phyloP scores from a whole-genome alignment of 2,329 filamentous ascomycete genomes.

The Diplodia corticola region DNA sequence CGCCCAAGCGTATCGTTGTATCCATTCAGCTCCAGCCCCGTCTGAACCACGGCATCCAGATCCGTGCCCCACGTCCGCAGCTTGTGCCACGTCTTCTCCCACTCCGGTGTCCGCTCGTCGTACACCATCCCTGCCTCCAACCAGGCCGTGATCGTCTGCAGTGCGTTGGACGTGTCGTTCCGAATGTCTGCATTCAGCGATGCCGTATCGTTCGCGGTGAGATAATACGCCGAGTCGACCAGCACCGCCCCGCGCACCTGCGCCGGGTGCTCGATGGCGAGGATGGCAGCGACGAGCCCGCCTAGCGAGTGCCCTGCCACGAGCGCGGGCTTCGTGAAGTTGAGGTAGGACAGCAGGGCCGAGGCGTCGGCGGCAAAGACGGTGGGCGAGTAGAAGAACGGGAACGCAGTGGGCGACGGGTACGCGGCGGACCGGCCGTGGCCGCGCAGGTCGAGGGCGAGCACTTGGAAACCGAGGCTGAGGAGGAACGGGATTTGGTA shows the following conservation, averaged over 20 bases:
- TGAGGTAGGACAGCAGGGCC: neutral
- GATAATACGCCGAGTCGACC: neutral
- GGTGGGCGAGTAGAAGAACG: neutral
- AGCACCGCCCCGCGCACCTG: neutral
- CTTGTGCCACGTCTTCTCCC: neutral
- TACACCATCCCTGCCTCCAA: neutral
- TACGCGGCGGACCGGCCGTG: constrained; percentile 25
- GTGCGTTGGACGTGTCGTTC: neutral
- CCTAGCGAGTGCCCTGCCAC: neutral
- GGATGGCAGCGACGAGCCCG: neutral
- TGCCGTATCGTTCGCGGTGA: neutral
- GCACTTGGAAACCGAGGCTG: constrained; percentile 24
- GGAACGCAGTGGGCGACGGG: neutral
- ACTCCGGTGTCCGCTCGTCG: neutral
- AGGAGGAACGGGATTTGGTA: constrained; percentile 28
- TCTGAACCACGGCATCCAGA: neutral
- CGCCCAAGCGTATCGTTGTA: neutral
- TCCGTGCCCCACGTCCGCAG: neutral
- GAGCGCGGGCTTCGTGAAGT: neutral
- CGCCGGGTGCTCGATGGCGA: neutral
- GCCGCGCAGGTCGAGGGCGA: constrained; percentile 27
- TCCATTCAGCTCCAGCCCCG: neutral
- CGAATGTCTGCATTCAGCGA: neutral
- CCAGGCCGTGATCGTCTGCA: neutral
- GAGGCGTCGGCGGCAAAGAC: neutral